Evolutionary conservation across 306 rosid genomes (phyloP).

Genomic region (Chamaecrista fasciculata): DNA sequence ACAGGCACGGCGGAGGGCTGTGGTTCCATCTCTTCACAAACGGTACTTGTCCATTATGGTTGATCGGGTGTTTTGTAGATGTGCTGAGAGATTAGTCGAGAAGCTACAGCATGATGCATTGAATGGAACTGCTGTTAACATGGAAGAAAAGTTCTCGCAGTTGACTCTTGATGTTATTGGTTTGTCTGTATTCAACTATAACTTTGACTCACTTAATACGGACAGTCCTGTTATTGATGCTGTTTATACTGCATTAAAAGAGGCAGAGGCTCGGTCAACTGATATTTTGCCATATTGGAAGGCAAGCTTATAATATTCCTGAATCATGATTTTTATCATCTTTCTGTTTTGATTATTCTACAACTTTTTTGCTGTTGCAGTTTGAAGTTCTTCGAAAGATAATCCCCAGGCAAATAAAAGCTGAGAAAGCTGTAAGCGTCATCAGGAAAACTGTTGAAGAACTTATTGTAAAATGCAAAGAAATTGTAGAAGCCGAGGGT

Average conservation of each 20-base stretch:
- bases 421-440: slow-evolving; percentile 68
- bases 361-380: slow-evolving; percentile 37
- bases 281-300: slow-evolving; percentile 96
- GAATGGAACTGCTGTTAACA: slow-evolving; percentile 73
- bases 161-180: slow-evolving; percentile 94
- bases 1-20: slow-evolving; percentile 94
- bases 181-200: slow-evolving; percentile 87
- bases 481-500: slow-evolving; percentile 85
- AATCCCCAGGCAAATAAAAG: slow-evolving; percentile 90
- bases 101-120: slow-evolving; percentile 65
- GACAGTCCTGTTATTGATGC: slow-evolving; percentile 93
- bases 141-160: slow-evolving; percentile 90
- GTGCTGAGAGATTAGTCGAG: slow-evolving; percentile 90
- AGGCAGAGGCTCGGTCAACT: slow-evolving; percentile 94
- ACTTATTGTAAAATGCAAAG: slow-evolving; percentile 84
- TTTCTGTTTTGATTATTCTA: background rate
- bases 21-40: slow-evolving; percentile 95
- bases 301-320: slow-evolving; percentile 40
- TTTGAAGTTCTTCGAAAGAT: slow-evolving; percentile 65
- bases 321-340: background rate
- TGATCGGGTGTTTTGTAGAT: slow-evolving; percentile 81
- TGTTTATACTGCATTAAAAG: slow-evolving; percentile 92
- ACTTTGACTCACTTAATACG: slow-evolving; percentile 67
- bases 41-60: slow-evolving; percentile 85
- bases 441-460: slow-evolving; percentile 85